A percentile compares a stretch with the other conserved stretches of the same genome.
Evolutionary conservation across 2,329 filamentous ascomycete species (phyloP).

Genomic region (Scleromitrula shiraiana): DNA sequence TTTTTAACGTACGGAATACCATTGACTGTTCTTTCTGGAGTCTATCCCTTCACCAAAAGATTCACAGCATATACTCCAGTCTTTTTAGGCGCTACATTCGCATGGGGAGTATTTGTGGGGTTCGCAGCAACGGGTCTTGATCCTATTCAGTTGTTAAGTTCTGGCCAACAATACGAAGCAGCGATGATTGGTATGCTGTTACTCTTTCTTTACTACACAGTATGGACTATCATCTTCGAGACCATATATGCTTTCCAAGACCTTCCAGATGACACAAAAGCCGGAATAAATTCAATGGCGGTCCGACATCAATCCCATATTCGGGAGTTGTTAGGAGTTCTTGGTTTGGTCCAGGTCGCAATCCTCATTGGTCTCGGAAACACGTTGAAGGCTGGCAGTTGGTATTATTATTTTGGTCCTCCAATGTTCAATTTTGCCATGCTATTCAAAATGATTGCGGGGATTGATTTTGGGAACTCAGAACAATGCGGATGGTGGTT

Average conservation of each 20-base stretch:
- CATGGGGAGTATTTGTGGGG: not conserved
- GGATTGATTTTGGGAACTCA: constrained; percentile 2
- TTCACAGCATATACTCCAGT: not conserved
- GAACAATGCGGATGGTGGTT: constrained; percentile 6
- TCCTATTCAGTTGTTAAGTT: not conserved
- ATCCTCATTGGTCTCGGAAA: not conserved
- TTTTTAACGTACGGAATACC: not conserved
- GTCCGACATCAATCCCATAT: constrained; percentile 1
- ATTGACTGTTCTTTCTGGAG: not conserved
- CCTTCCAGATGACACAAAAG: constrained; percentile 8
- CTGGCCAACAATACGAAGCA: not conserved
- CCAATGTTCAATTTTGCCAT: not conserved
- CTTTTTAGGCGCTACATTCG: not conserved
- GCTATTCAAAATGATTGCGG: not conserved
- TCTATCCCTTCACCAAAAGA: not conserved
- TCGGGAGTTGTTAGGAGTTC: not conserved
- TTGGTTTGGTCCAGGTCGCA: not conserved
- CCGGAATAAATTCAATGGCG: constrained; percentile 1
- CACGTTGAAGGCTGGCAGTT: not conserved
- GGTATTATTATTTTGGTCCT: not conserved
- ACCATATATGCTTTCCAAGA: constrained; percentile 9
- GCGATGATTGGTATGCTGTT: not conserved
- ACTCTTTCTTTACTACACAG: not conserved
- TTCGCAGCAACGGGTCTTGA: not conserved
- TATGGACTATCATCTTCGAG: constrained; percentile 9